Base-by-base conservation (phyloP, 2,329 filamentous ascomycete species). In the Claviceps digitariae region DNA sequence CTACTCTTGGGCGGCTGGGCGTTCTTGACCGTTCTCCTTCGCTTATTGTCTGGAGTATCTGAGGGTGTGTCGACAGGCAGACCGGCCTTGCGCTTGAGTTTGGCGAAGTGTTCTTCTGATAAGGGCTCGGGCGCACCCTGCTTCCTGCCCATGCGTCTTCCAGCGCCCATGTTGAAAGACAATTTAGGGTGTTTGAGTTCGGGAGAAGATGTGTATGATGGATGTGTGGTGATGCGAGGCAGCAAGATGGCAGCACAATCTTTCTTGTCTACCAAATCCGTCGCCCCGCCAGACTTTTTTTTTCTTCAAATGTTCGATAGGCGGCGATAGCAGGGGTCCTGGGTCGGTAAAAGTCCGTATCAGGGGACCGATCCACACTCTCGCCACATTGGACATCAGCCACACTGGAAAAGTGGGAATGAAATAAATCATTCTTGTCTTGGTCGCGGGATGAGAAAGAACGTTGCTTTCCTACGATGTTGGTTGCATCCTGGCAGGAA, bases 101-200 rank as follows among this genome's bases (percentile, higher is more conserved):
- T 89, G 50, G 83, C 83, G 62, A 85, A 83, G 64, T 86, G 81
- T 59, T 82, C 80, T 66, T 95, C 88, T 59, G 93, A 88, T 59
- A 96, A 78, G 59, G 86, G 78, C 64, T 86, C 81, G 52, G 93
- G 93, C 59, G 85, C 77, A 53, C 90, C 91, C 79, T 97, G 93
- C 73, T 96, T 96, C 70, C 90, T 87, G 50, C 56, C 56, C 84
- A 96, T 94, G 63, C 90, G 88, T 67, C 90, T 86, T 68, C 90
- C 87, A 57, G 83, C 81, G 75, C 89, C 90, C 90, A 95, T 95
- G 4, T 64, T 67, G 82, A 66, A 66, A 36, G 53, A 58, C 55
- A 54, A 38, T 56, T 50, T 45, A 41, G 50, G 50, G 17, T 51
- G 53, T 40, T 51, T 52, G 51, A 13, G 47, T 41, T 31, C 51